These are phyloP conservation scores for Gymnopilus junonius DNA, from an alignment of 768 basidiomycete genomes.

Conservation along the genomic window DNA sequence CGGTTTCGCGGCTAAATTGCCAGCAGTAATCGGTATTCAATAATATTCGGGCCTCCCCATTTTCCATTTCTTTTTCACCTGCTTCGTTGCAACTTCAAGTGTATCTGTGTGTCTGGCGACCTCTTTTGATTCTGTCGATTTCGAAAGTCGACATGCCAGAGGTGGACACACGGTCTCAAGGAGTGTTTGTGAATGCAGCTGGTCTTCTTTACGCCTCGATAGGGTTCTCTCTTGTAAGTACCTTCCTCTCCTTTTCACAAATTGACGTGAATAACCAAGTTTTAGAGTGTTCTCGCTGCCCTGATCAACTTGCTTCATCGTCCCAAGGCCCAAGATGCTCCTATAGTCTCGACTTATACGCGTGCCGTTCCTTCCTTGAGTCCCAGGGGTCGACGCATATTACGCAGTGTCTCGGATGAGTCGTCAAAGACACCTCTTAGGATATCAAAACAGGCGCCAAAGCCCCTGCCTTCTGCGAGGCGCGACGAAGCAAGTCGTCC, in stretches of 20 bases:
- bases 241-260: not conserved
- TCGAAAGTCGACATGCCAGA: not conserved
- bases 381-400: slow-evolving; percentile 12
- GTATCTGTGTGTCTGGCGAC: not conserved
- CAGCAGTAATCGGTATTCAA: not conserved
- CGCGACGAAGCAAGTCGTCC: not conserved
- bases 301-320: slow-evolving; percentile 24
- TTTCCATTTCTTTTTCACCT: not conserved
- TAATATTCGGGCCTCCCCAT: not conserved
- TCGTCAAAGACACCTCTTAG: not conserved
- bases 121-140: not conserved
- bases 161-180: slow-evolving; percentile 24
- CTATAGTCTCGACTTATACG: slow-evolving; percentile 7
- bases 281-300: slow-evolving; percentile 39
- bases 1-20: slow-evolving; percentile 9
- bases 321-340: slow-evolving; percentile 7
- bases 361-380: slow-evolving; percentile 4
- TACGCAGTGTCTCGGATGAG: slow-evolving; percentile 17
- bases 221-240: slow-evolving; percentile 41
- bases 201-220: slow-evolving; percentile 37
- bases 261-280: not conserved
- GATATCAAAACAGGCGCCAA: not conserved
- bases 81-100: not conserved
- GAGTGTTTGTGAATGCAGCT: slow-evolving; percentile 31
- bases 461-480: not conserved